phyloP scores from a whole-genome alignment of 768 basidiomycete species.

The Tricholomella constricta region DNA sequence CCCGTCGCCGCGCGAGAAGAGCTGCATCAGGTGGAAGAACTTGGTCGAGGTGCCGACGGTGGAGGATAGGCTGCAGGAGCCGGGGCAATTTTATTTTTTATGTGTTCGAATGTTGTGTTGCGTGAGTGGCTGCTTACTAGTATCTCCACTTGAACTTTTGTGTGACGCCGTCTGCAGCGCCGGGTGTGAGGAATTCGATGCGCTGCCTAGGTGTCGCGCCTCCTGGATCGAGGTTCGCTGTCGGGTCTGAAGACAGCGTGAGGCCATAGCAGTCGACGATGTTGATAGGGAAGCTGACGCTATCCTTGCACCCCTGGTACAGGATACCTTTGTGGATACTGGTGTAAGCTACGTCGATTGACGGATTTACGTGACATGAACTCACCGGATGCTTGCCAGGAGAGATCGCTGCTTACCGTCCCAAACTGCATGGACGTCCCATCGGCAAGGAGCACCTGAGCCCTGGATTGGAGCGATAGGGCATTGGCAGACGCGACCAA shows the following conservation, averaged over 20 bases:
- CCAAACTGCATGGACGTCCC: no score
- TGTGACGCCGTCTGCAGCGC: neutral
- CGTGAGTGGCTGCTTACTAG: neutral
- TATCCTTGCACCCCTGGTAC: neutral
- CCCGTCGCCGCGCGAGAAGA: neutral
- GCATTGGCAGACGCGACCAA: no score
- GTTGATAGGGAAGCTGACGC: neutral
- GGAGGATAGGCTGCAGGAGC: neutral
- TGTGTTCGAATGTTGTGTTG: neutral
- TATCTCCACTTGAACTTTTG: slow-evolving; percentile 3
- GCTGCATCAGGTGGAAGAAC: slow-evolving; percentile 2
- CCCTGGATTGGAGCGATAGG: no score
- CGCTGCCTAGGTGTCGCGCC: neutral
- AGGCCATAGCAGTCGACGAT: neutral
- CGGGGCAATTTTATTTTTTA: neutral
- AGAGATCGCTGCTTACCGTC: no score
- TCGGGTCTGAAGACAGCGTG: neutral
- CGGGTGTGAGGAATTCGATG: slow-evolving; percentile 4
- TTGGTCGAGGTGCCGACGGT: neutral
- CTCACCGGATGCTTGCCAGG: no score
- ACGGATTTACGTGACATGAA: no score
- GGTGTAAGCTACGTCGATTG: no score
- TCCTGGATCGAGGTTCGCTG: neutral
- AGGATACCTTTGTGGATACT: no score
- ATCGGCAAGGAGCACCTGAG: no score